phyloP scores from a whole-genome alignment of 371 early-diverging fungal species.

The Nematocida displodere region DNA sequence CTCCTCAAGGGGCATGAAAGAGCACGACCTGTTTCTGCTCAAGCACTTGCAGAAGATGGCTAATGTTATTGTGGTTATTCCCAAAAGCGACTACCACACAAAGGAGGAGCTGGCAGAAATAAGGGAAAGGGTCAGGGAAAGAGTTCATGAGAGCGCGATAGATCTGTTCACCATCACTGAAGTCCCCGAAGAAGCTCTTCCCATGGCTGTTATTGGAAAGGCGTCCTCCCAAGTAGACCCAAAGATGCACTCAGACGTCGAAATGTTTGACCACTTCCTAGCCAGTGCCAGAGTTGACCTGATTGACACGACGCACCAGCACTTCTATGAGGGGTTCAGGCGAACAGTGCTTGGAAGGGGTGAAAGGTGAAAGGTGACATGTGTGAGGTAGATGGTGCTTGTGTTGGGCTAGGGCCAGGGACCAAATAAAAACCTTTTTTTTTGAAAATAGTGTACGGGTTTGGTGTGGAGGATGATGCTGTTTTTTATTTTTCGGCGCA shows the following conservation, averaged over 20 bases:
- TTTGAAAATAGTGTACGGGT: too few relatives aligned
- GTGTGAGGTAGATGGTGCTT: too few relatives aligned
- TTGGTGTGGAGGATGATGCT: too few relatives aligned
- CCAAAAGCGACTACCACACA: slow-evolving; percentile 62
- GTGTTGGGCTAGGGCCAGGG: too few relatives aligned
- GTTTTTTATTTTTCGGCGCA: too few relatives aligned
- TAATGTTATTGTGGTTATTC: slow-evolving; percentile 64
- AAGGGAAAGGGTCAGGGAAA: slow-evolving; percentile 52
- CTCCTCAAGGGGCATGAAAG: slow-evolving; percentile 56
- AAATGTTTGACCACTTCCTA: slow-evolving; percentile 55
- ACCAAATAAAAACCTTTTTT: too few relatives aligned
- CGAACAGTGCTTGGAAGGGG: slow-evolving; percentile 52
- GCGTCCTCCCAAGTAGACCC: background rate
- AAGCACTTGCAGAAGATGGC: slow-evolving; percentile 52
- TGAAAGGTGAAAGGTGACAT: too few relatives aligned
- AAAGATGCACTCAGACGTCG: slow-evolving; percentile 53
- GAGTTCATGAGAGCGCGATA: slow-evolving; percentile 53
- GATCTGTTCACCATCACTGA: slow-evolving; percentile 52
- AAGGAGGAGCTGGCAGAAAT: slow-evolving; percentile 41
- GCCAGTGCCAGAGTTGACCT: slow-evolving; percentile 50
- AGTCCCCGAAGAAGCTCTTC: background rate
- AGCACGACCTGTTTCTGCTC: slow-evolving; percentile 61
- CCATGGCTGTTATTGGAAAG: background rate
- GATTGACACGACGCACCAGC: slow-evolving; percentile 57
- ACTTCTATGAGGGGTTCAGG: slow-evolving; percentile 65